Evolutionary conservation across 202 grass and related monocot genomes (phyloP), one percentile per base, ranked within the genome.

Genomic region (Carex sylvatica): DNA sequence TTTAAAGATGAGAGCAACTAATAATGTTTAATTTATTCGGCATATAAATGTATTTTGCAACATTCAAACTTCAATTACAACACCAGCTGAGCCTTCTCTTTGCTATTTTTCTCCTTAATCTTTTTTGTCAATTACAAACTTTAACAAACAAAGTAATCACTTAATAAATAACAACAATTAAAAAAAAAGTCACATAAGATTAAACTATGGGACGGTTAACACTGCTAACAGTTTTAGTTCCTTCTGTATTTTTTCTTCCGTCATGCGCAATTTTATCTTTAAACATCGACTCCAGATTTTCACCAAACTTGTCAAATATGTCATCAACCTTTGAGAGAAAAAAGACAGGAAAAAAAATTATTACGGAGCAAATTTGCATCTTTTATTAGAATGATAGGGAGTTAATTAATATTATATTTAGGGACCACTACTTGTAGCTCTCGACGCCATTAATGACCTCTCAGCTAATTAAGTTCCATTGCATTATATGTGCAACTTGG

Each of bases 271-370:
- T 83, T 14, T 83, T 83, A 20, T 22, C 67, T 82, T 87, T 80
- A 83, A 87, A 36, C 22, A 70, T 58, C 1, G 80, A 70, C 30
- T 87, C 70, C n/a, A 78, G 42, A 46, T 78, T 65, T 6, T n/a
- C 58, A 26, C 83, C 85, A 20, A 87, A 4, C 66, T 82, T 42
- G 10, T 87, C 85, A 23, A 83, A 44, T 6, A 83, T 4, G 14
- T 61, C 80, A 78, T 87, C 85, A 68, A 78, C 70, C 85, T 87
- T 60, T 6, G 2, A 47, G 9, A 10, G 12, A 52, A 28, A 3
- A 81, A 65, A 9, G 20, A 35, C 12, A 65, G 9, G 9, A 70
- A 38, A 46, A 70, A 28, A 12, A 11, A 44, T 19, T 4, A 20
- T 70, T 13, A 44, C 10, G 42, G 31, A 69, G 66, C 18, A 69